These are phyloP conservation scores for Galerina sulciceps DNA, from an alignment of 768 basidiomycete species.

Conservation along the genomic window DNA sequence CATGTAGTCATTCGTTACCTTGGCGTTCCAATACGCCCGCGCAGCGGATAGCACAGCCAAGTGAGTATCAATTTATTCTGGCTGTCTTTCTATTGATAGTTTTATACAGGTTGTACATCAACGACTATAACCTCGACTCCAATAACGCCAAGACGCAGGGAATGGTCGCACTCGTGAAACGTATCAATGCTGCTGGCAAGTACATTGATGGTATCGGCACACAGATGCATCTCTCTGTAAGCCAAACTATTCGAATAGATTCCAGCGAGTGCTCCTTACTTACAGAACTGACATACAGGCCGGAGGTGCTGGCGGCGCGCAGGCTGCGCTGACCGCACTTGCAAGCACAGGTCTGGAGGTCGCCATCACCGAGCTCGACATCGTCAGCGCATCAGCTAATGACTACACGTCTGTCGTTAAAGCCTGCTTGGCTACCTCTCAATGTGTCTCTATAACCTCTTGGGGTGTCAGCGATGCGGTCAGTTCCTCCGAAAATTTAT, in stretches of 20 bases:
- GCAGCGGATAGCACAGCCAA: conserved; percentile 53
- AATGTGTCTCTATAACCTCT: conserved; percentile 49
- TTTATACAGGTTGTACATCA: conserved; percentile 38
- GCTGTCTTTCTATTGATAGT: not conserved
- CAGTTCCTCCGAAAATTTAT: conserved; percentile 7
- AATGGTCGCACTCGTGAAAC: conserved; percentile 45
- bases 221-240: conserved; percentile 44
- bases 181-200: conserved; percentile 40
- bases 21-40: conserved; percentile 56
- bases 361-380: conserved; percentile 53
- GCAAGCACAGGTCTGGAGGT: conserved; percentile 47
- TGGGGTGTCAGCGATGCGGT: conserved; percentile 55
- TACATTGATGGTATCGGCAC: conserved; percentile 56
- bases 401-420: conserved; percentile 50
- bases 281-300: conserved; percentile 22
- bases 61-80: conserved; percentile 20
- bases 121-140: conserved; percentile 54
- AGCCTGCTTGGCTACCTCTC: conserved; percentile 45
- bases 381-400: conserved; percentile 36
- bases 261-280: not conserved
- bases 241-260: not conserved
- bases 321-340: conserved; percentile 46
- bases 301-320: conserved; percentile 42
- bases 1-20: conserved; percentile 46
- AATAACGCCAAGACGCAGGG: conserved; percentile 49